Conservation (phyloP, 2,329 filamentous ascomycete genomes). For the Cryphonectria radicalis region DNA sequence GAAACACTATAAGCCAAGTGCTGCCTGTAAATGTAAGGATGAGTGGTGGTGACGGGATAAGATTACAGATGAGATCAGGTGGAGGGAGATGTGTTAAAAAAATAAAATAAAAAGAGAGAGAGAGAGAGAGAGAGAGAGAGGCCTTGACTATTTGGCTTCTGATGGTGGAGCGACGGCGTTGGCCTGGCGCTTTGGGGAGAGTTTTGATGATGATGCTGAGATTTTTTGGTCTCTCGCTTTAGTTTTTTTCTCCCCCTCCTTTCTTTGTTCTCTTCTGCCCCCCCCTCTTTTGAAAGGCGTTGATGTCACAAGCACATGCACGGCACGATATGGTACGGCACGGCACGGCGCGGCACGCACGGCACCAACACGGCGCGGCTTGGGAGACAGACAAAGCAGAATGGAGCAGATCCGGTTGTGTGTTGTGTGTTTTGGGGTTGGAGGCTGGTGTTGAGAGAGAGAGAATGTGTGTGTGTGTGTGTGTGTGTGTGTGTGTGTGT, state of each 20-base stretch:
- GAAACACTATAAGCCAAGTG: background rate
- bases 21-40: background rate
- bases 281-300: background rate
- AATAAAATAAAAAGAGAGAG: no score
- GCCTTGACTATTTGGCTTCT: background rate
- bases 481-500: no score
- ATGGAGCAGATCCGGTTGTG: background rate
- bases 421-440: background rate
- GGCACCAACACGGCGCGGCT: background rate
- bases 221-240: background rate
- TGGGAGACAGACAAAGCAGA: background rate
- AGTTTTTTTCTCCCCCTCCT: background rate
- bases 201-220: background rate
- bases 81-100: constrained; percentile 5
- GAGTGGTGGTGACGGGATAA: background rate
- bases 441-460: background rate
- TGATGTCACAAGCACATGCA: constrained; percentile 2
- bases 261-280: background rate
- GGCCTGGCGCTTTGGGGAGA: background rate
- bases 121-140: no score
- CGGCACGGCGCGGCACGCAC: background rate
- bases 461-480: no score
- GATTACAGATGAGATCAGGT: background rate
- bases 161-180: background rate
- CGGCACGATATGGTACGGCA: background rate